Evolutionary conservation across 176 grass and related monocot genomes (phyloP).

Genomic region (Themeda triandra): DNA sequence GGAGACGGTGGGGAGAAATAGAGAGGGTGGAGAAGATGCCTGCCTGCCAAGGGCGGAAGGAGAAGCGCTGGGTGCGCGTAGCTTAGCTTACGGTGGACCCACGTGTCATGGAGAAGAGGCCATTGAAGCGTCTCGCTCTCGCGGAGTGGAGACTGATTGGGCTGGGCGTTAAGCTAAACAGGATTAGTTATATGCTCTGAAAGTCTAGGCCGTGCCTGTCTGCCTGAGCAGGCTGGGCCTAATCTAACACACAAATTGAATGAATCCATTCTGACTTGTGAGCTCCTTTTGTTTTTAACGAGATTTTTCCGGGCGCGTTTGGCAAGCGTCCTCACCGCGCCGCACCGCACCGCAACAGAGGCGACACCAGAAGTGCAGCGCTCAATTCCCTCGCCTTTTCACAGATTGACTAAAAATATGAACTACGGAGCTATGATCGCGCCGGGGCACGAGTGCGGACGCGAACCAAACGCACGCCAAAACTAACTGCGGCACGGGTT

Average conservation of each 20-base stretch:
- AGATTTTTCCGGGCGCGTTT: background rate
- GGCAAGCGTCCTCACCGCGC: no score
- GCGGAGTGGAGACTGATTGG: background rate
- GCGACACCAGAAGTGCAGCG: no score
- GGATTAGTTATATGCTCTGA: background rate
- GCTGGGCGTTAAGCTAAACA: no score
- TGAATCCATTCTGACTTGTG: background rate
- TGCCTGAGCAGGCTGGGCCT: background rate
- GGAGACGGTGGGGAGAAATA: conserved; percentile 31
- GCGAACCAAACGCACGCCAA: no score
- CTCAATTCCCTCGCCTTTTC: no score
- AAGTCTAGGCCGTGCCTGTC: background rate
- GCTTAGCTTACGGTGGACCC: conserved; percentile 5
- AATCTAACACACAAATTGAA: background rate
- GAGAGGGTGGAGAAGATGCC: background rate
- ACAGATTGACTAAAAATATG: no score
- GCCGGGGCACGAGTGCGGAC: no score
- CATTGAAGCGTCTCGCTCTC: background rate
- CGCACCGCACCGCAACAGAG: no score
- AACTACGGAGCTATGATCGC: no score
- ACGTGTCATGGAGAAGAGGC: background rate
- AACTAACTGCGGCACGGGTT: no score
- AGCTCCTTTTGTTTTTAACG: background rate
- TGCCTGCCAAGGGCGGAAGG: conserved; percentile 7
- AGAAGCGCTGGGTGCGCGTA: conserved; percentile 7